Percentiles rank a stretch among this genome's conserved stretches.
phyloP scores from a whole-genome alignment of 2,329 filamentous ascomycete genomes.

The Calycina herbarum region DNA sequence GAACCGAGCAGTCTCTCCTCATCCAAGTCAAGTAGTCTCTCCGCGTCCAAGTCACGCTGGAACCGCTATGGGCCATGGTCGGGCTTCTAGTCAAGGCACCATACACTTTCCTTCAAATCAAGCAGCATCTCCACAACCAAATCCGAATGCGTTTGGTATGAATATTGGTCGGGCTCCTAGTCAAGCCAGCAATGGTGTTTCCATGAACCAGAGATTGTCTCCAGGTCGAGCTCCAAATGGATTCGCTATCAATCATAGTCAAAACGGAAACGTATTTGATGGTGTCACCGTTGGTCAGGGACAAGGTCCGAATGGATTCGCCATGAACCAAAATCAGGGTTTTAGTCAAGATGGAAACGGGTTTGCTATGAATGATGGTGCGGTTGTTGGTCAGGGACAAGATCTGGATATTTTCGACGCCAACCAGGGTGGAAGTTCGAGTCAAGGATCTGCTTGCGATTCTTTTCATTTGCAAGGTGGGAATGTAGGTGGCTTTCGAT shows the following conservation, averaged over 20 bases:
- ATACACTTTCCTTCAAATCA: background rate
- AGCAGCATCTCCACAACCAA: background rate
- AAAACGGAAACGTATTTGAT: background rate
- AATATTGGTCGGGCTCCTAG: background rate
- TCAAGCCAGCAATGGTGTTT: background rate
- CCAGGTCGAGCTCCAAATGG: background rate
- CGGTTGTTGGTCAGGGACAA: background rate
- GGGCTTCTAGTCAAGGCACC: background rate
- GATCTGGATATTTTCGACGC: background rate
- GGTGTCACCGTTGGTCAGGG: background rate
- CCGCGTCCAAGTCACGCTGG: background rate
- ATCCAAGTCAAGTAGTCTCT: background rate
- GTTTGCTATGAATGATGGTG: background rate
- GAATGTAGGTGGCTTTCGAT: too few relatives aligned
- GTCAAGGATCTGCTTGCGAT: too few relatives aligned
- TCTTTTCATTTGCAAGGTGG: too few relatives aligned
- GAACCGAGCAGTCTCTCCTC: background rate
- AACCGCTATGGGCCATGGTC: background rate
- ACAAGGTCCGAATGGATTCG: background rate
- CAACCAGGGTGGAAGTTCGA: too few relatives aligned
- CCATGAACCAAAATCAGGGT: background rate
- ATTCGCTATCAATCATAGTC: background rate
- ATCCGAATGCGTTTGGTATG: background rate
- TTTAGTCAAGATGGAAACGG: background rate
- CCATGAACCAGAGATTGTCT: background rate